Base-by-base conservation (phyloP, 345 rosid genomes). In the Moricandia arvensis region DNA sequence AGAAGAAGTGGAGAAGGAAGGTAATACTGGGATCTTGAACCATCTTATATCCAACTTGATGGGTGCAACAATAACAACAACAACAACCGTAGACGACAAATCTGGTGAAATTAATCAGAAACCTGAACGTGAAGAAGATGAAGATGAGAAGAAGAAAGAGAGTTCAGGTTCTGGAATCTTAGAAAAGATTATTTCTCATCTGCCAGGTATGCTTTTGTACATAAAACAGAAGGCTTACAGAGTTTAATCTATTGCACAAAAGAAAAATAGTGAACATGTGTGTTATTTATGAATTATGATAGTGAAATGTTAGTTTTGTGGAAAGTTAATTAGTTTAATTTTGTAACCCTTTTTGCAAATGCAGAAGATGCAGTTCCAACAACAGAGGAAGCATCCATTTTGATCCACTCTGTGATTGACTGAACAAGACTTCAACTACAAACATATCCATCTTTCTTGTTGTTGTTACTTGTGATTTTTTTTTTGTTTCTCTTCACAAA, bases 331-430 rank as follows among this genome's bases (percentile, higher is more conserved):
- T 15, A 51, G 7, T 5, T 38, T 9, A n/a, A 13, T 17, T 21
- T n/a, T 26, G 38, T 12, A 24, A 11, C 3, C 55, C 10, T 53
- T 53, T 33, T 27, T 60, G 31, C 64, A 6, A 16, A 49, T 74
- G 51, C 87, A 85, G 93, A 80, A 53, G 88, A 68, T 77, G 94
- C 84, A 51, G 90, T 78, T 71, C 96, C 90, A 5, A 79, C 90
- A 1, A 64, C 80, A 6, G 90, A 89, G 17, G 96, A 93, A 78
- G 96, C 90, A 43, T 64, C 91, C 66, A 83, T 90, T 71, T 64
- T 90, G 47, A 84, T 93, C 55, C 91, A 90, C 79, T 75, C 91
- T 73, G 84, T 85, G 69, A 72, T 90, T 49, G 80, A 77, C 63
- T 77, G 33, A 77, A 64, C 30, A 21, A 43, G 80, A 63, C 54